These are phyloP conservation scores for Stereocaulon alpinum DNA, from an alignment of 495 filamentous ascomycete genomes.

Conservation along the genomic window DNA sequence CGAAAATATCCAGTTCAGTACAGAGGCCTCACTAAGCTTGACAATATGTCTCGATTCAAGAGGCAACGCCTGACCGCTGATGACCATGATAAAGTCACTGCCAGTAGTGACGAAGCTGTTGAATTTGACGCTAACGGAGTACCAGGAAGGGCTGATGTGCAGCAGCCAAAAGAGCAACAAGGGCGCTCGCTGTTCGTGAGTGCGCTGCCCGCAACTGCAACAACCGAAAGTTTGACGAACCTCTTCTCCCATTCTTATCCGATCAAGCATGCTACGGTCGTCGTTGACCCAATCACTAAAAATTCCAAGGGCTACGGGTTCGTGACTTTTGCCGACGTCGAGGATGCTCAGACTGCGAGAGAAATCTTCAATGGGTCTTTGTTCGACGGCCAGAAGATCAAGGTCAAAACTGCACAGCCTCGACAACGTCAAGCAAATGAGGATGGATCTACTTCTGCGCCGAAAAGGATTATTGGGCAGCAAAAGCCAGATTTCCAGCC, in stretches of 20 bases:
- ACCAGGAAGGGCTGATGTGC: not conserved
- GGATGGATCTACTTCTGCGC: conserved; percentile 29
- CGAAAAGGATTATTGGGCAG: conserved; percentile 47
- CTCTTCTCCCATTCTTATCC: conserved; percentile 91
- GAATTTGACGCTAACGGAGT: conserved; percentile 1
- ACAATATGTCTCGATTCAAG: conserved; percentile 22
- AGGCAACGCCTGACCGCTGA: conserved; percentile 25
- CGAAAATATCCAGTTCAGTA: not conserved
- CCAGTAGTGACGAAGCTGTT: conserved; percentile 12
- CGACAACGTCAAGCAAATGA: conserved; percentile 49
- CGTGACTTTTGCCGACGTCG: conserved; percentile 87
- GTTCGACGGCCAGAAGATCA: conserved; percentile 70
- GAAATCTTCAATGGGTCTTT: conserved; percentile 63
- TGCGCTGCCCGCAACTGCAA: conserved; percentile 64
- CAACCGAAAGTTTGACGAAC: conserved; percentile 71
- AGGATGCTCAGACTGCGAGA: conserved; percentile 73
- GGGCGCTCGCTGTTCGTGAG: conserved; percentile 79
- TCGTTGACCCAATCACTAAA: conserved; percentile 71
- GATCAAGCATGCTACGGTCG: conserved; percentile 84
- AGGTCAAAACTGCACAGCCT: conserved; percentile 77
- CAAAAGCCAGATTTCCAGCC: conserved; percentile 44
- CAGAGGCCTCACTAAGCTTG: not conserved
- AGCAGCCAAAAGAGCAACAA: conserved; percentile 27
- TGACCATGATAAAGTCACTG: conserved; percentile 22
- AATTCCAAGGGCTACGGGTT: conserved; percentile 87